A percentile compares a stretch with the other conserved stretches of the same genome.
Evolutionary conservation across 768 basidiomycete genomes (phyloP).

Genomic region (Pleurotus eryngii): DNA sequence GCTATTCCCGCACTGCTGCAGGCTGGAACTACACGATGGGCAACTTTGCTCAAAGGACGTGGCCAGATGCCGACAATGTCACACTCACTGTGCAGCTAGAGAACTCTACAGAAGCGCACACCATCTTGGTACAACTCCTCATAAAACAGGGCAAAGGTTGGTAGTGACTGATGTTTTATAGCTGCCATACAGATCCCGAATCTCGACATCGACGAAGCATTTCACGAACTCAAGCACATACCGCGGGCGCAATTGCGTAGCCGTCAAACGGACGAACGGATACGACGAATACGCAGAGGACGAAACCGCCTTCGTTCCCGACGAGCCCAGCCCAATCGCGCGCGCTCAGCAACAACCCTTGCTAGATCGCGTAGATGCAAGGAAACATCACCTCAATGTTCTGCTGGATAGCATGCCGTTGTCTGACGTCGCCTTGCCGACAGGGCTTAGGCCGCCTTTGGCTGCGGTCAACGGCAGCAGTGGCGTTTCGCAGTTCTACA

Average conservation of each 20-base stretch:
- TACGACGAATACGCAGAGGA: constrained; percentile 29
- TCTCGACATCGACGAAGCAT: constrained; percentile 39
- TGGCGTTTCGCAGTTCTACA: constrained; percentile 43
- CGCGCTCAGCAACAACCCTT: constrained; percentile 38
- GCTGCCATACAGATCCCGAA: constrained; percentile 58
- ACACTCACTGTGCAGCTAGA: constrained; percentile 43
- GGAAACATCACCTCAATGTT: constrained; percentile 43
- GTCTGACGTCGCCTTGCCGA: constrained; percentile 41
- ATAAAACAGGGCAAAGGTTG: neutral
- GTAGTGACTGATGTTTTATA: constrained; percentile 16
- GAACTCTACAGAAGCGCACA: constrained; percentile 34
- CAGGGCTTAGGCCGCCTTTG: constrained; percentile 32
- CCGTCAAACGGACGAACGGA: constrained; percentile 46
- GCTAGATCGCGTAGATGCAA: constrained; percentile 20
- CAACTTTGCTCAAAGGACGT: constrained; percentile 52
- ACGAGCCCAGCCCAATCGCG: constrained; percentile 21
- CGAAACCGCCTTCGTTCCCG: neutral
- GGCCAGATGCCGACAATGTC: constrained; percentile 48
- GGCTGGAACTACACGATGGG: constrained; percentile 43
- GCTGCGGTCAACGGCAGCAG: constrained; percentile 40
- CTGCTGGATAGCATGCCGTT: constrained; percentile 44
- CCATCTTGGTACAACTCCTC: constrained; percentile 36
- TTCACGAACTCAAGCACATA: constrained; percentile 50
- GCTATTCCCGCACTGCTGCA: constrained; percentile 31
- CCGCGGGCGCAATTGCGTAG: constrained; percentile 50